Percentiles rank a stretch among this genome's conserved stretches.
These are phyloP conservation scores for Dictyostelium citrinum DNA, from an alignment of 78 protist genomes.

Conservation along the genomic window DNA sequence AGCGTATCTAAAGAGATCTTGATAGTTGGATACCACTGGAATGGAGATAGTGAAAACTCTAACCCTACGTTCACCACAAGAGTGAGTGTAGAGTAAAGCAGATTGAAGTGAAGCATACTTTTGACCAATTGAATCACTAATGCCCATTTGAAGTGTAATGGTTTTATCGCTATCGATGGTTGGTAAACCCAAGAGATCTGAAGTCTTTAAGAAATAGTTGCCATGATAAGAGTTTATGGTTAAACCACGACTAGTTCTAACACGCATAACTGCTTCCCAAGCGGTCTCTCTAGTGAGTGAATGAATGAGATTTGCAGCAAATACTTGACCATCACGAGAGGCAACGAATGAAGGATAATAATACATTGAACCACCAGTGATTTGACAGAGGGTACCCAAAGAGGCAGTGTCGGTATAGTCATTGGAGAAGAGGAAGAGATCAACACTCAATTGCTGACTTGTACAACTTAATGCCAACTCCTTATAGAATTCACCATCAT, in stretches of 20 bases:
- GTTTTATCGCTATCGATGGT: slow-evolving; percentile 77
- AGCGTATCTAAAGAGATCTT: slow-evolving; percentile 52
- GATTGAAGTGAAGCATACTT: slow-evolving; percentile 69
- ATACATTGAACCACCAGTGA: slow-evolving; percentile 82
- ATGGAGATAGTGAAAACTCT: slow-evolving; percentile 75
- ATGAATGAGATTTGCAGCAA: slow-evolving; percentile 60
- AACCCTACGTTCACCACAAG: slow-evolving; percentile 86
- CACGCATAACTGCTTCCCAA: slow-evolving; percentile 89
- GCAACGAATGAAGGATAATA: slow-evolving; percentile 74
- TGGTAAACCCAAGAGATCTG: slow-evolving; percentile 82
- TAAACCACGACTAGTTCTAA: slow-evolving; percentile 77
- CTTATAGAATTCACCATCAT: slow-evolving; percentile 73
- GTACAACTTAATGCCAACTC: slow-evolving; percentile 76
- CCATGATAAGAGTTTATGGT: slow-evolving; percentile 65
- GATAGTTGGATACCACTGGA: slow-evolving; percentile 19
- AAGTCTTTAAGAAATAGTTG: slow-evolving; percentile 76
- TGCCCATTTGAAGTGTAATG: slow-evolving; percentile 68
- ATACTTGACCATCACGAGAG: slow-evolving; percentile 50
- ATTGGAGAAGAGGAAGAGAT: slow-evolving; percentile 60
- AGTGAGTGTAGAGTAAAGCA: slow-evolving; percentile 84
- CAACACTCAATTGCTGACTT: slow-evolving; percentile 71
- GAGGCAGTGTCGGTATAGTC: slow-evolving; percentile 61
- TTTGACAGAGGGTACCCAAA: slow-evolving; percentile 43
- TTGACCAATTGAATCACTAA: slow-evolving; percentile 26
- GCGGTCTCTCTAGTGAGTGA: slow-evolving; percentile 65